These are phyloP conservation scores for Fomitopsis betulina DNA, from an alignment of 1,284 basidiomycete genomes.

Conservation along the genomic window DNA sequence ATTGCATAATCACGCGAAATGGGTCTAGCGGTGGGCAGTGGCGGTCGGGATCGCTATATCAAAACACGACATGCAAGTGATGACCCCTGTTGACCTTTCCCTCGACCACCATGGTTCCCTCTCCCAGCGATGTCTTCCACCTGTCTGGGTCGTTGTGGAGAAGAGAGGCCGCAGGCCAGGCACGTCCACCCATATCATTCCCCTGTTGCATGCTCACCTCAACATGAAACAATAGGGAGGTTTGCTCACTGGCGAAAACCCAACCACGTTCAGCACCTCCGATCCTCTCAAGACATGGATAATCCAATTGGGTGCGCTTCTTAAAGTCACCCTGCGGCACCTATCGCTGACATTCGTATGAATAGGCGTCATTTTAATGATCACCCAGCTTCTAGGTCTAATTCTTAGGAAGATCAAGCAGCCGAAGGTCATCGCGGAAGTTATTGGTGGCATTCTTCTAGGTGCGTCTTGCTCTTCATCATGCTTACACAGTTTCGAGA, in stretches of 20 bases:
- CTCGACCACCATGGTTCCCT: not conserved
- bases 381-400: conserved; percentile 69
- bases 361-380: conserved; percentile 57
- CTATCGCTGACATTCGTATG: not conserved
- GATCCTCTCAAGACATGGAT: conserved; percentile 84
- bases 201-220: not conserved
- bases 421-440: conserved; percentile 85
- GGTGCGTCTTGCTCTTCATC: conserved; percentile 45
- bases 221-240: conserved; percentile 27
- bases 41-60: not conserved
- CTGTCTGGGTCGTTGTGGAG: not conserved
- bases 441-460: conserved; percentile 80
- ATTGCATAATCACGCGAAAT: not conserved
- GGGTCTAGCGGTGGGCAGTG: not conserved
- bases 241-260: conserved; percentile 65
- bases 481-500: not conserved
- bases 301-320: conserved; percentile 61
- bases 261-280: conserved; percentile 47
- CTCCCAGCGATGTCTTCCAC: not conserved
- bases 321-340: not conserved
- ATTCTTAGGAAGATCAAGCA: conserved; percentile 67
- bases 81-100: not conserved
- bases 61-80: not conserved
- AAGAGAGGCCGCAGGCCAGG: not conserved
- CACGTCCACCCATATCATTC: not conserved